Percentiles rank a stretch among this genome's conserved stretches.
phyloP scores from a whole-genome alignment of 106 monocot species.

The Acanthochlamys bracteata region DNA sequence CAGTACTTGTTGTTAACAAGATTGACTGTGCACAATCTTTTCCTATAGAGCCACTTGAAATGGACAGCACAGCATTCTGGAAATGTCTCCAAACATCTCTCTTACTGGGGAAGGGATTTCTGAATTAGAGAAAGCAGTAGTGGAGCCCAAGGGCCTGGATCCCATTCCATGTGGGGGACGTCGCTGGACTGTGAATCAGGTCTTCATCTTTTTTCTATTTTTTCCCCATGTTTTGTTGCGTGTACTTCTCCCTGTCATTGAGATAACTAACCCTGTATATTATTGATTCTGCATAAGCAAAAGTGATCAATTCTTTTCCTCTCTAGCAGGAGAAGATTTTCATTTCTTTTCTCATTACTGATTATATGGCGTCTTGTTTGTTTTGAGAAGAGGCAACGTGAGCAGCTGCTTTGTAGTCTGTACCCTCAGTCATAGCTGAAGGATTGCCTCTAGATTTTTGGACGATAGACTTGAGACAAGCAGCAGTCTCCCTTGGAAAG shows the following conservation, averaged over 20 bases:
- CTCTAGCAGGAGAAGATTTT: no score
- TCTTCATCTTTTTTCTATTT: slow-evolving; percentile 1
- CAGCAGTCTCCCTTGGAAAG: slow-evolving; percentile 75
- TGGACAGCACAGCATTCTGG: slow-evolving; percentile 21
- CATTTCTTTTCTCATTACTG: background rate
- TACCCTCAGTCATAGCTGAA: slow-evolving; percentile 59
- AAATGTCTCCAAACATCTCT: slow-evolving; percentile 62
- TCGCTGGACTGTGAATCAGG: slow-evolving; percentile 93
- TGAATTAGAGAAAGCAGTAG: slow-evolving; percentile 71
- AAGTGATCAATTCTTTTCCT: background rate
- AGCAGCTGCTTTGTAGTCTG: slow-evolving; percentile 71
- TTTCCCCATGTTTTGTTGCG: background rate
- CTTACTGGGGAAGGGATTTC: slow-evolving; percentile 70
- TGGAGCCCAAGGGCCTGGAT: slow-evolving; percentile 67
- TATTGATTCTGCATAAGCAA: no score
- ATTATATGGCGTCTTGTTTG: background rate
- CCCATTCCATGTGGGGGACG: slow-evolving; percentile 44
- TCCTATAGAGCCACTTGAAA: slow-evolving; percentile 17
- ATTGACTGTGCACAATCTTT: slow-evolving; percentile 59
- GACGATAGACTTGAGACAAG: slow-evolving; percentile 93
- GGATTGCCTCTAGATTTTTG: slow-evolving; percentile 86
- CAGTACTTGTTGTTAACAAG: slow-evolving; percentile 86
- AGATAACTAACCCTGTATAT: no score
- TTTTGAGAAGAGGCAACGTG: slow-evolving; percentile 70
- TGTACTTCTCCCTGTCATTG: background rate